Conservation (phyloP, 768 basidiomycete species). For the Paxillus ammoniavirescens region DNA sequence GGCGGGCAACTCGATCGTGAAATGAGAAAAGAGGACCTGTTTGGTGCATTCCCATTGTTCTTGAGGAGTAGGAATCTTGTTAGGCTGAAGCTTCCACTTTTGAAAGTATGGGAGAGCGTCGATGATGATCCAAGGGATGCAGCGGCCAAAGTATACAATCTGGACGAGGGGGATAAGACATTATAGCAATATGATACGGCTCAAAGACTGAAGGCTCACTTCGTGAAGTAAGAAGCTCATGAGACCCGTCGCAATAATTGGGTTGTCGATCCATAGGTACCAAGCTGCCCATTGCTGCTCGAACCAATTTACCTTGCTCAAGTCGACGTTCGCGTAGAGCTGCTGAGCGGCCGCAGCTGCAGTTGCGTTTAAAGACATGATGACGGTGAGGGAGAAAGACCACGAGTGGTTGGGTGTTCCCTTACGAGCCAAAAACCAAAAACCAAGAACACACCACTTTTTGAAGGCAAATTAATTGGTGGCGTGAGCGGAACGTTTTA, state of each 20-base stretch:
- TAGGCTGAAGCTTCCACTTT: conserved; percentile 90
- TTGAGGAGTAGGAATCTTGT: conserved; percentile 71
- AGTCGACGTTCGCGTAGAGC: conserved; percentile 59
- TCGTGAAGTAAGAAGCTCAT: conserved; percentile 94
- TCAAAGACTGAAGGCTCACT: conserved; percentile 43
- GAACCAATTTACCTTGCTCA: conserved; percentile 59
- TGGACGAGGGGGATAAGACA: conserved; percentile 27
- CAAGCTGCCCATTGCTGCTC: conserved; percentile 84
- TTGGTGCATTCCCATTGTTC: conserved; percentile 98
- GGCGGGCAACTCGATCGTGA: conserved; percentile 90
- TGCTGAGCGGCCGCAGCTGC: conserved; percentile 31
- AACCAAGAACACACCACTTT: conserved; percentile 8
- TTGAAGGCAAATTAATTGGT: conserved; percentile 4
- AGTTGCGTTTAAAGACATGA: conserved; percentile 45
- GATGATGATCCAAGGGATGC: conserved; percentile 93
- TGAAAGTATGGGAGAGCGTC: conserved; percentile 93
- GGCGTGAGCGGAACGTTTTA: conserved; percentile 22
- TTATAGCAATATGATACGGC: not conserved
- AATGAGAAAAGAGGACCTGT: conserved; percentile 90
- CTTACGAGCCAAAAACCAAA: conserved; percentile 12
- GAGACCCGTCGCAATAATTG: conserved; percentile 88
- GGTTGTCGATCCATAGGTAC: conserved; percentile 87
- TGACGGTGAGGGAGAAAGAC: conserved; percentile 6
- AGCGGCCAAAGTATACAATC: conserved; percentile 96
- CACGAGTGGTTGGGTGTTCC: not conserved